Evolutionary conservation across 768 basidiomycete species (phyloP).

Genomic region (Psilocybe subaeruginosa): DNA sequence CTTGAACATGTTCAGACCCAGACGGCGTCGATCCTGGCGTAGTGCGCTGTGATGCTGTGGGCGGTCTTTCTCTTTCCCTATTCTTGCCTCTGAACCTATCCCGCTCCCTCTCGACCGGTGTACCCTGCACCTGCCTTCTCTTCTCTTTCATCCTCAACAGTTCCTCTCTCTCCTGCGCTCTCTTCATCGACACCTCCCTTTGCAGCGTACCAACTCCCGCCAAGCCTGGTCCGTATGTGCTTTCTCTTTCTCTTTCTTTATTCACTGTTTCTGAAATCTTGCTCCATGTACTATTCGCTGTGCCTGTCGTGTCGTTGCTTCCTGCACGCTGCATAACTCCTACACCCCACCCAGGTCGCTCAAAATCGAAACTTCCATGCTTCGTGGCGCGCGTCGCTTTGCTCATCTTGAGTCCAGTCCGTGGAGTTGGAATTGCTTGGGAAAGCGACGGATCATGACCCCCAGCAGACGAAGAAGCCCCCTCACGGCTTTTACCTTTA

Average conservation of each 20-base stretch:
- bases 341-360: constrained; percentile 58
- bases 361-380: constrained; percentile 80
- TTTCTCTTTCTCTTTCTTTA: constrained; percentile 33
- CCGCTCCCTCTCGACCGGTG: constrained; percentile 28
- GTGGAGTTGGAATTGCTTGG: constrained; percentile 1
- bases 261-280: constrained; percentile 28
- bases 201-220: constrained; percentile 50
- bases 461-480: constrained; percentile 6
- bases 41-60: constrained; percentile 23
- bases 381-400: constrained; percentile 47
- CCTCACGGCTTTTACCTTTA: constrained; percentile 21
- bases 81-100: constrained; percentile 27
- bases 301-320: constrained; percentile 37
- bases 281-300: constrained; percentile 34
- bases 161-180: constrained; percentile 42
- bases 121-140: constrained; percentile 19
- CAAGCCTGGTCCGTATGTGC: constrained; percentile 41
- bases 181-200: constrained; percentile 40
- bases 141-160: constrained; percentile 26
- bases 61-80: constrained; percentile 28
- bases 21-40: constrained; percentile 27
- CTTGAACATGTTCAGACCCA: constrained; percentile 40
- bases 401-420: constrained; percentile 27
- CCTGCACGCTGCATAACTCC: constrained; percentile 47
- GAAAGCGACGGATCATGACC: constrained; percentile 11